Evolutionary conservation across 208 protist genomes (phyloP).

Genomic region (Acanthamoeba lenticulata): DNA sequence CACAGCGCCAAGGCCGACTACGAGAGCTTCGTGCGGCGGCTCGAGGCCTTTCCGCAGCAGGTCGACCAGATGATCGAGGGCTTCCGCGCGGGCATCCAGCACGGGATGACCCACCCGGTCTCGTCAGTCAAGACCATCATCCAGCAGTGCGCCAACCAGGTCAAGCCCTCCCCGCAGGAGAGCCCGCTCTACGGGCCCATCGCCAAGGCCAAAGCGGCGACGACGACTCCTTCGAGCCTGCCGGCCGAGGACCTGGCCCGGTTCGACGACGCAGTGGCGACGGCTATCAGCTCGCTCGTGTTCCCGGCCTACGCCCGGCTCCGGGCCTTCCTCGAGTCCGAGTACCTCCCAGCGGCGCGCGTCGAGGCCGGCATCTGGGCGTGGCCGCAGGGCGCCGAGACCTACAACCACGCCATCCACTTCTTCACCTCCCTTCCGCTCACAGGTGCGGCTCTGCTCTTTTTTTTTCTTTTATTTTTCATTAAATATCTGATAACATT

Average conservation of each 20-base stretch:
- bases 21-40: neutral
- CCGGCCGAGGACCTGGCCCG: neutral
- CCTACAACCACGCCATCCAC: conserved; percentile 16
- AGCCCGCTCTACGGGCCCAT: neutral
- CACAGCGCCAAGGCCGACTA: neutral
- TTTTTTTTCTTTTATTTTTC: neutral
- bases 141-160: conserved; percentile 1
- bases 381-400: neutral
- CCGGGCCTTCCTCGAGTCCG: neutral
- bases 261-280: neutral
- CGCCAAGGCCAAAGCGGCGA: neutral
- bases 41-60: neutral
- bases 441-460: neutral
- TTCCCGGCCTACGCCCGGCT: neutral
- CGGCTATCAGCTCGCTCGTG: neutral
- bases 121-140: neutral
- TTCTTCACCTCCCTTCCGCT: conserved; percentile 7
- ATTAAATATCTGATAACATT: neutral
- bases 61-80: neutral
- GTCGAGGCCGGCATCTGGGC: conserved; percentile 51
- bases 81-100: neutral
- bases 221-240: too few relatives aligned
- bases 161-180: neutral
- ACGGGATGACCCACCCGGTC: neutral
- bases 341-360: neutral